These are phyloP conservation scores for Vanilla planifolia DNA, from an alignment of 106 monocot species.

Conservation along the genomic window DNA sequence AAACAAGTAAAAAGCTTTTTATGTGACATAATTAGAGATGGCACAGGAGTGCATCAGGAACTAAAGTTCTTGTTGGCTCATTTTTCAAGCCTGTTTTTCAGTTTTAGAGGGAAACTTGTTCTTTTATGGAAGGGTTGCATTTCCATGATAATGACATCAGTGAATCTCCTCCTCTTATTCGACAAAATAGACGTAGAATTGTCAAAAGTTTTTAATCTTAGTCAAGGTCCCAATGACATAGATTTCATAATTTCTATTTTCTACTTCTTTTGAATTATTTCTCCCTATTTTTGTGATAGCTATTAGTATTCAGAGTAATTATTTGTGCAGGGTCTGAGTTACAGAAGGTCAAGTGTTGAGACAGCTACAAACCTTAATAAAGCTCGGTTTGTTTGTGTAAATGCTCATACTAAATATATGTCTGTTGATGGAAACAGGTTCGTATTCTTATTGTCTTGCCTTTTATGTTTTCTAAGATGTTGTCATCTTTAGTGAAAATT, in stretches of 20 bases:
- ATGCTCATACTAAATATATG: background rate
- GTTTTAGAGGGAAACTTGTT: conserved; percentile 24
- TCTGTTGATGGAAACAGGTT: conserved; percentile 4
- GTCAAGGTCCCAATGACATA: background rate
- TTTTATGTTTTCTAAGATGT: too few species aligned
- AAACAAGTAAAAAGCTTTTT: conserved; percentile 17
- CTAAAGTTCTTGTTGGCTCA: conserved; percentile 28
- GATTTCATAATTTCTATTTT: background rate
- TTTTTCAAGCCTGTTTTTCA: conserved; percentile 36
- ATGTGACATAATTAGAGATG: background rate
- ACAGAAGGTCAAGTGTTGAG: conserved; percentile 6
- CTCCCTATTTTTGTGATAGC: background rate
- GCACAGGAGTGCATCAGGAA: conserved; percentile 4
- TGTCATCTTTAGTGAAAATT: too few species aligned
- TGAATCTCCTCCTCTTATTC: conserved; percentile 33
- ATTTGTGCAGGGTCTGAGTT: conserved; percentile 14
- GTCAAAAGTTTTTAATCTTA: conserved; percentile 12
- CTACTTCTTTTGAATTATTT: background rate
- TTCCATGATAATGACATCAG: conserved; percentile 36
- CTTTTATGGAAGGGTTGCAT: conserved; percentile 42
- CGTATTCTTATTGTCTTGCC: background rate
- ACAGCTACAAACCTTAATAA: conserved; percentile 23
- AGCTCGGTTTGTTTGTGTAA: background rate
- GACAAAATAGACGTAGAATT: conserved; percentile 25
- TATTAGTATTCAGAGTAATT: background rate